phyloP scores from a whole-genome alignment of 2,329 filamentous ascomycete genomes.

The Colletotrichum sansevieriae region DNA sequence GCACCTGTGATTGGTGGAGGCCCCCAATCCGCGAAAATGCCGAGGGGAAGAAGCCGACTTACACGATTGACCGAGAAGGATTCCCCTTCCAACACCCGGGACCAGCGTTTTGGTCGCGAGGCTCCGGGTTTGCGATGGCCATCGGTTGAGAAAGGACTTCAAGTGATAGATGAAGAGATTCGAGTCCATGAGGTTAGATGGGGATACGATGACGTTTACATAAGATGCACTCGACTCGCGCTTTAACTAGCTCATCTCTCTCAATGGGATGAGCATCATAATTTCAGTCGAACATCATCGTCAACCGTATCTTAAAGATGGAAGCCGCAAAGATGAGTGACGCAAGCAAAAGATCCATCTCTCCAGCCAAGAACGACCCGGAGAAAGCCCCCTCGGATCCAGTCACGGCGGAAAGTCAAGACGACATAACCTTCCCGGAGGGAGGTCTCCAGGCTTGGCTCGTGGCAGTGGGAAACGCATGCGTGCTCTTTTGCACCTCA shows the following conservation, averaged over 20 bases:
- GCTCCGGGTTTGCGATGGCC: background rate
- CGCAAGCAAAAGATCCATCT: conserved; percentile 2
- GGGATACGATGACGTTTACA: background rate
- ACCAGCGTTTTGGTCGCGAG: background rate
- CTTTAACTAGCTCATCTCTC: too few species aligned
- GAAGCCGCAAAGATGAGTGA: background rate
- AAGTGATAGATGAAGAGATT: background rate
- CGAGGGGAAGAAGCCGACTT: conserved; percentile 28
- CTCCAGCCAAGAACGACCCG: background rate
- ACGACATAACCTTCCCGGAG: conserved; percentile 45
- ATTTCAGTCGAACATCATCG: background rate
- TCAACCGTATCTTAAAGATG: too few species aligned
- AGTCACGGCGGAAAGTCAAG: background rate
- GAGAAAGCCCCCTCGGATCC: background rate
- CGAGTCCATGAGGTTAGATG: background rate
- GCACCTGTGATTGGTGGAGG: background rate
- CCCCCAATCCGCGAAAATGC: background rate
- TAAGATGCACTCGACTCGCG: background rate
- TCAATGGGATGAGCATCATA: background rate
- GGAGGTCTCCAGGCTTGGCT: conserved; percentile 56
- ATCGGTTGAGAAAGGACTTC: background rate
- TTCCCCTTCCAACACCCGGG: background rate
- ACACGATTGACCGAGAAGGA: conserved; percentile 27
- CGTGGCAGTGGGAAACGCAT: conserved; percentile 52
- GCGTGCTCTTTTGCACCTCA: conserved; percentile 54